Base-by-base conservation (phyloP, 2,329 filamentous ascomycete genomes). In the Cephalotrichum gorgonifer region DNA sequence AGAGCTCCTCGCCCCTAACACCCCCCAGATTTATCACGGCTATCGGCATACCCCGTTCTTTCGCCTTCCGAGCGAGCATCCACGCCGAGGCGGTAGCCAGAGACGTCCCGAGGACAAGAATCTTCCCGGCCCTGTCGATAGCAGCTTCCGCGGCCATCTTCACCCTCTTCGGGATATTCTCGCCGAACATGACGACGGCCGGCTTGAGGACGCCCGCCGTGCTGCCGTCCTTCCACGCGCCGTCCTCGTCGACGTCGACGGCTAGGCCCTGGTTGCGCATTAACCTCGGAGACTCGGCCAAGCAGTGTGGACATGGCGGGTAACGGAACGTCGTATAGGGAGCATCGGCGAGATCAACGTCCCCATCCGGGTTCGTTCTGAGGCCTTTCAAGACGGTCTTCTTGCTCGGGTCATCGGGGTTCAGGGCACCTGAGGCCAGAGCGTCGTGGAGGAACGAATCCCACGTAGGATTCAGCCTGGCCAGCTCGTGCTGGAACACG, bases 41-140 rank as follows among this genome's bases (percentile, higher is more conserved):
- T 61, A 97, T 86, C 15, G 88, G 83, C 79, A 94, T 91, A 1
- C 82, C 82, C 54, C 82, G 76, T 57, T 93, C 86, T 56, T 85
- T 83, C 27, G 91, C 93, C 51, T 83, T 73, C 68, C 89, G 91
- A 2, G 86, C 88, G 49, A 98, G 66, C 51, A 91, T 75, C 89
- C 89, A 98, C 0, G 93, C 93, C 11, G 89, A 95, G 64, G 95
- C 97, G 0, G 93, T 97, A 6, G 93, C 93, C 44, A 97, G 74
- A 53, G 88, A 95, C 31, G 88, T 96, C 4, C 90, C 93, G 15
- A 97, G 64, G 8, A 97, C 77, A 22, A 97, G 71, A 31, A 97
- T 66, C 51, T 80, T 79, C 6, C 81, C 81, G 1, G 88, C 86
- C 26, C 76, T 75, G 58, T 96, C 87, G 45, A 97, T 80, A 12